Base-by-base conservation (phyloP, 768 basidiomycete genomes). In the Hypsizygus marmoreus region DNA sequence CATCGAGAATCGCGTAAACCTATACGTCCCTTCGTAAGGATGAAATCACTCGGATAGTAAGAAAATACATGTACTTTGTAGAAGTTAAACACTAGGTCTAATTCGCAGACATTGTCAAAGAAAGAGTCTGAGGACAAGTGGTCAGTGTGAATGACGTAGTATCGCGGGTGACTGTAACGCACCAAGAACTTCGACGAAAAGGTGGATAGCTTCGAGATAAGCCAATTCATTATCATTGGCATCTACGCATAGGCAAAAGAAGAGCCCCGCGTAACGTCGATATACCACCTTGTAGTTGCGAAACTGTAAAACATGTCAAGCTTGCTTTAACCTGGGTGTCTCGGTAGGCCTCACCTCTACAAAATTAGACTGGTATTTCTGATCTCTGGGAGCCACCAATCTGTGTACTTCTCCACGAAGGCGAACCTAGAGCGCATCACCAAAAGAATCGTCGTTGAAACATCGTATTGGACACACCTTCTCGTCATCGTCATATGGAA, bases 301-400 rank as follows among this genome's bases (percentile, higher is more conserved):
- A 72, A 97, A 98, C 95, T 98, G 58, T 4, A 31, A 38, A 23
- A 16, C 22, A 16, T 19, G 40, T 49, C 35, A 40, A 46, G 31
- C 22, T 44, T 38, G 26, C 33, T 42, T 35, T 47, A 41, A 49
- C 24, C 8, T 30, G 51, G 40, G 19, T 34, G 26, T 20, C 9
- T 14, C 32, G 36, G 38, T n/a, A 22, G 11, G 30, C 61, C 82
- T 36, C 43, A 95, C 95, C 81, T 99, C 97, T 25, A 98, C 97
- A 57, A 98, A 98, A 65, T 99, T 99, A 17, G 92, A 95, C 67
- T 98, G 97, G 56, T 97, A 97, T 70, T 97, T 97, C 73, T 97
- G 94, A 67, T 99, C 97, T 51, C 97, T 73, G 13, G 97, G 94
- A 0, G 97, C 97, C 9, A 99, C 91, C 51, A 98, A 68, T 26